Percentiles rank a stretch among this genome's conserved stretches.
Conservation (phyloP, 202 grass and related monocot genomes). For the Digitaria exilis region DNA sequence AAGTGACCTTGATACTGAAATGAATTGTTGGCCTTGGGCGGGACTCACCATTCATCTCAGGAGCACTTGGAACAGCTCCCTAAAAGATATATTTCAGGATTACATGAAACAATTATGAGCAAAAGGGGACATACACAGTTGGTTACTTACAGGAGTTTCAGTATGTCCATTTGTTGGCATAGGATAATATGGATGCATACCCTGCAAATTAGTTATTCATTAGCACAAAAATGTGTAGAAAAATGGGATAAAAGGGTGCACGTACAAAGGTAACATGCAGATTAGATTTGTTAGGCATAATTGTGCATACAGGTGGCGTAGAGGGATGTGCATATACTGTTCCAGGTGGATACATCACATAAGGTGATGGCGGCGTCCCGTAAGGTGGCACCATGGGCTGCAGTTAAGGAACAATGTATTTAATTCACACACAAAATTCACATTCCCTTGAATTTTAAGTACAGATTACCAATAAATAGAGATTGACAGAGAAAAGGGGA, state of each 20-base stretch:
- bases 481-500: background rate
- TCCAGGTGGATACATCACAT: constrained; percentile 96
- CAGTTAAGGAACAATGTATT: constrained; percentile 37
- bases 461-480: constrained; percentile 16
- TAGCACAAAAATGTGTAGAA: constrained; percentile 30
- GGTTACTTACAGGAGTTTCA: constrained; percentile 54
- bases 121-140: constrained; percentile 20
- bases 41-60: constrained; percentile 69
- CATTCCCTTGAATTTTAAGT: background rate
- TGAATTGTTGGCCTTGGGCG: constrained; percentile 32
- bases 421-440: constrained; percentile 31
- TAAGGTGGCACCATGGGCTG: constrained; percentile 91
- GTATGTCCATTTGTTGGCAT: constrained; percentile 56
- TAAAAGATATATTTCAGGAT: constrained; percentile 39
- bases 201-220: constrained; percentile 56
- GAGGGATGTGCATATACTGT: constrained; percentile 94
- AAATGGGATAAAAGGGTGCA: constrained; percentile 30
- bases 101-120: constrained; percentile 20
- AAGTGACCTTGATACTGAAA: constrained; percentile 48
- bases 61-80: constrained; percentile 49
- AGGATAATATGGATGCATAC: constrained; percentile 75
- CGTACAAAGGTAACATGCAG: constrained; percentile 23
- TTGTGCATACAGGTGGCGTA: constrained; percentile 70
- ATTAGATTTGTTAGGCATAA: constrained; percentile 29
- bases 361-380: constrained; percentile 70